A percentile compares a stretch with the other conserved stretches of the same genome.
Conservation (phyloP, 345 rosid species). For the Crucihimalaya himalaica region DNA sequence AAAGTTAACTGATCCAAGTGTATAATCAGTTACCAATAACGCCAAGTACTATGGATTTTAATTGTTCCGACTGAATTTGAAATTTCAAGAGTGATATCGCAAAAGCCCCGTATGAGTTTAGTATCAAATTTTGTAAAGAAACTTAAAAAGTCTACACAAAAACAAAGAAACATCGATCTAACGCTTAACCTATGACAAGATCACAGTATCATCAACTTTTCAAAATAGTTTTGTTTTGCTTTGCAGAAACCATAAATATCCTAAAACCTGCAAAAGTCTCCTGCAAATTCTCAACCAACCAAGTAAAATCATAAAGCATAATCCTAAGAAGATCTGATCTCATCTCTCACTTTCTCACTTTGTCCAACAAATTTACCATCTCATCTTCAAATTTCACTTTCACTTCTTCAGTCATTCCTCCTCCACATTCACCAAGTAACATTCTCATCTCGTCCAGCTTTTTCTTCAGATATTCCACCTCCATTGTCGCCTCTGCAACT, state of each 20-base stretch:
- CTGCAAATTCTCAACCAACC: slow-evolving; percentile 29
- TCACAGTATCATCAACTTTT: slow-evolving; percentile 21
- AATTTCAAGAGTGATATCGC: background rate
- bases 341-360: slow-evolving; percentile 39
- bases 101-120: background rate
- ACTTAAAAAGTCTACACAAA: background rate
- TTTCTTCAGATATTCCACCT: slow-evolving; percentile 40
- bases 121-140: background rate
- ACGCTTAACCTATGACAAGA: slow-evolving; percentile 18
- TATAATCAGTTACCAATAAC: no score
- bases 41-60: no score
- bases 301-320: slow-evolving; percentile 19
- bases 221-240: background rate
- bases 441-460: slow-evolving; percentile 46
- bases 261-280: slow-evolving; percentile 32
- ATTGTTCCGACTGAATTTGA: no score
- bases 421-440: slow-evolving; percentile 42
- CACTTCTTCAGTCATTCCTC: slow-evolving; percentile 38
- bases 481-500: slow-evolving; percentile 26
- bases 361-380: slow-evolving; percentile 44
- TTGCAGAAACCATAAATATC: slow-evolving; percentile 25
- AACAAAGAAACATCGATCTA: background rate
- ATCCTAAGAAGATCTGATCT: slow-evolving; percentile 27
- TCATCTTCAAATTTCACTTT: slow-evolving; percentile 46
- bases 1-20: no score